Percentiles rank a stretch among this genome's conserved stretches.
These are phyloP conservation scores for Anacardium occidentale DNA, from an alignment of 345 rosid species.

Conservation along the genomic window DNA sequence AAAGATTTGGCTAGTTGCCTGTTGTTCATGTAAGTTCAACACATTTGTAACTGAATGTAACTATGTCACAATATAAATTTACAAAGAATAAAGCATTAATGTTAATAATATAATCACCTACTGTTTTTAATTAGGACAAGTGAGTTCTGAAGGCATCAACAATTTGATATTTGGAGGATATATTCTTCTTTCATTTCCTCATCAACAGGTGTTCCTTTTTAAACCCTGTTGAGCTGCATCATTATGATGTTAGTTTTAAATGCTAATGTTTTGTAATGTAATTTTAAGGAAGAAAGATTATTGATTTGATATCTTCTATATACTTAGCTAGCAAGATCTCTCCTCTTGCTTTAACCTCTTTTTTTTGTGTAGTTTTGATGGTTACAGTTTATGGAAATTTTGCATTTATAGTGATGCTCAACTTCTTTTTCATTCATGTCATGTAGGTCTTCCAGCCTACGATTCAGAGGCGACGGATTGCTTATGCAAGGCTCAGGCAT, in stretches of 20 bases:
- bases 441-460: conserved; percentile 74
- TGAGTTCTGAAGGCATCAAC: background rate
- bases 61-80: background rate
- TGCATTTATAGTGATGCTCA: conserved; percentile 3
- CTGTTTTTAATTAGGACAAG: background rate
- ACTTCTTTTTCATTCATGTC: conserved; percentile 16
- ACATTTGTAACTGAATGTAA: background rate
- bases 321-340: too few species aligned
- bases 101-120: background rate
- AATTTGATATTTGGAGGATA: background rate
- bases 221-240: background rate
- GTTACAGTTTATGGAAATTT: background rate
- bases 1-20: background rate
- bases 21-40: background rate
- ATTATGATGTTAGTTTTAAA: background rate
- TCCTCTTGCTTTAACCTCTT: background rate
- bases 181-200: background rate
- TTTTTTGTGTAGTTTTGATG: background rate
- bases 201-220: background rate
- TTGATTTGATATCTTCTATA: too few species aligned
- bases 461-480: conserved; percentile 78
- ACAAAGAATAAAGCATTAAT: background rate
- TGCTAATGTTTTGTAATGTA: too few species aligned
- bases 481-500: conserved; percentile 71
- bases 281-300: too few species aligned